phyloP scores from a whole-genome alignment of 148 eudicot genomes.

The Diospyros lotus region DNA sequence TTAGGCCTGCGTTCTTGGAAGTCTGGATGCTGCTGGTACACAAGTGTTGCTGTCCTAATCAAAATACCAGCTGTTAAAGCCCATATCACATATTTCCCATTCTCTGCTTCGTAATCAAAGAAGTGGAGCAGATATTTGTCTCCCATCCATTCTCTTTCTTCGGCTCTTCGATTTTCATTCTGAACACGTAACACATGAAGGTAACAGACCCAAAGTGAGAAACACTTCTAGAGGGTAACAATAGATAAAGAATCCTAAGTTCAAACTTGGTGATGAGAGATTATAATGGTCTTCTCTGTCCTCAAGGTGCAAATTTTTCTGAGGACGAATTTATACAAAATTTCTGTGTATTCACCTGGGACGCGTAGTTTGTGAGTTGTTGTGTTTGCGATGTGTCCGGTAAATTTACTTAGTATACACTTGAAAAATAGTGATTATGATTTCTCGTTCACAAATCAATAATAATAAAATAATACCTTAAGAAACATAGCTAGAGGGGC shows the following conservation, averaged over 20 bases:
- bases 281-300: too few relatives aligned
- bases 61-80: conserved; percentile 81
- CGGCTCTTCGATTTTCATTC: conserved; percentile 69
- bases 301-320: too few relatives aligned
- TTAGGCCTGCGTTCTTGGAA: conserved; percentile 48
- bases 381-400: too few relatives aligned
- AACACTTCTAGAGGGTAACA: background rate
- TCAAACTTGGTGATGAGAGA: too few relatives aligned
- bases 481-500: conserved; percentile 73
- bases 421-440: too few relatives aligned
- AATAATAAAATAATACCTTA: conserved; percentile 16
- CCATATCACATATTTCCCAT: conserved; percentile 47
- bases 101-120: conserved; percentile 52
- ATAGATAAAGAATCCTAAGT: too few relatives aligned
- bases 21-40: conserved; percentile 49
- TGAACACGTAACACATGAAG: conserved; percentile 12
- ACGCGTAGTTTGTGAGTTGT: too few relatives aligned
- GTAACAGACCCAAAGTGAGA: background rate
- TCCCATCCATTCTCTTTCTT: conserved; percentile 72
- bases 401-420: too few relatives aligned
- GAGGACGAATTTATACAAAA: too few relatives aligned
- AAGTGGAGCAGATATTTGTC: conserved; percentile 57
- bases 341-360: too few relatives aligned
- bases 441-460: too few relatives aligned
- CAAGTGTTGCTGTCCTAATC: conserved; percentile 67